Conservation (phyloP, 2,329 filamentous ascomycete species). For the Monilinia laxa region DNA sequence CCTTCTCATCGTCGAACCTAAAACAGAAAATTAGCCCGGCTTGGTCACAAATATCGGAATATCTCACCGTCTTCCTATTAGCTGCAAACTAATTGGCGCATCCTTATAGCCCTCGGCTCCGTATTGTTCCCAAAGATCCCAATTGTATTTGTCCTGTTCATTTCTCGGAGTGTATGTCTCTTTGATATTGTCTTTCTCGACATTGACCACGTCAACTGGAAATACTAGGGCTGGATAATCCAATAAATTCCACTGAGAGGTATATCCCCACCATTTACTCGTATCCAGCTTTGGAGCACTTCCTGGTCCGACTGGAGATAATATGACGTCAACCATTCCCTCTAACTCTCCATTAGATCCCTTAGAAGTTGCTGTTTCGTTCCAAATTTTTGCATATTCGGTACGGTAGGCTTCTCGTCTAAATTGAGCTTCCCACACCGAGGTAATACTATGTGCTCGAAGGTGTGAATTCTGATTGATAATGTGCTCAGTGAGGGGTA, state of each 20-base stretch:
- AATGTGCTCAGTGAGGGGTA: constrained; percentile 59
- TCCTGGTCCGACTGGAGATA: constrained; percentile 58
- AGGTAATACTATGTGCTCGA: constrained; percentile 43
- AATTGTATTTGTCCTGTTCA: constrained; percentile 39
- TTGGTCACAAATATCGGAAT: background rate
- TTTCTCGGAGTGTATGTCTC: constrained; percentile 40
- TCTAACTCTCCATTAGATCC: constrained; percentile 32
- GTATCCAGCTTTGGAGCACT: constrained; percentile 51
- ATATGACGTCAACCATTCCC: constrained; percentile 56
- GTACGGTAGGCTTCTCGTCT: constrained; percentile 43
- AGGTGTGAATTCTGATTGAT: constrained; percentile 52
- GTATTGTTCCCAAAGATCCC: constrained; percentile 41
- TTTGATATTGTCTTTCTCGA: constrained; percentile 33
- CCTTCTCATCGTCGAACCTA: constrained; percentile 44
- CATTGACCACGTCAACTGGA: constrained; percentile 48
- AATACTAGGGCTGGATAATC: constrained; percentile 65
- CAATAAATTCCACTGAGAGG: constrained; percentile 65
- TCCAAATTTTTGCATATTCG: constrained; percentile 34
- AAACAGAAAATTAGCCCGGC: constrained; percentile 24
- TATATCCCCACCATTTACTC: constrained; percentile 63
- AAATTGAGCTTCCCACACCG: constrained; percentile 45
- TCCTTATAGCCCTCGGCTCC: constrained; percentile 43
- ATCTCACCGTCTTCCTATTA: constrained; percentile 41
- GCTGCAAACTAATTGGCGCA: constrained; percentile 45
- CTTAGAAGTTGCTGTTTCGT: constrained; percentile 38